Base-by-base conservation (phyloP, 2,329 filamentous ascomycete genomes). In the Leptographium lundbergii region DNA sequence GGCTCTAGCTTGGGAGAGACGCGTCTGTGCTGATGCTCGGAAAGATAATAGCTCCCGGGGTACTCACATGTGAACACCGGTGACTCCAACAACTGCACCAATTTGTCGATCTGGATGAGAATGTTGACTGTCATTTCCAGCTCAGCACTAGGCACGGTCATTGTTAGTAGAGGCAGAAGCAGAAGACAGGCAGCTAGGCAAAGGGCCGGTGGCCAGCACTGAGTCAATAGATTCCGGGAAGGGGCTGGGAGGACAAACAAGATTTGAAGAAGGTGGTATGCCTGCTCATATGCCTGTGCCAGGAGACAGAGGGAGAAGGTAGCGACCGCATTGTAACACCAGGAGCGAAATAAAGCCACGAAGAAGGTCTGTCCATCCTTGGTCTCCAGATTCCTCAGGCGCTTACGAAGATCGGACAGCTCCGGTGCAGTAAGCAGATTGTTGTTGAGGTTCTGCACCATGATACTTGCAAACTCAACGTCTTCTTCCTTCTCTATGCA, bases 361-460 rank as follows among this genome's bases (percentile, higher is more conserved):
- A 99, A 99, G 69, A 99, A 91, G 3, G 87, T 88, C 75, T 99
- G 94, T 0, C 92, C 94, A 64, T 99, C 95, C 74, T 85, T 91
- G 11, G 87, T 90, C 70, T 99, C 94, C 1, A 96, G 77, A 66
- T 96, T 99, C 39, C 94, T 81, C 56, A 99, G 75, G 51, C 94
- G 80, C 71, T 96, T 96, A 53, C 94, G 84, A 63, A 99, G 78
- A 66, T 97, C 95, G 1, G 89, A 85, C 34, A 99, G 77, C 71
- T 99, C 91, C 0, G 95, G 94, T 0, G 95, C 94, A 1, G 95
- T 99, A 64, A 99, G 96, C 58, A 99, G 84, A 67, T 99, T 99
- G 72, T 99, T 99, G 75, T 99, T 99, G 57, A 99, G 79, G 67
- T 97, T 97, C 71, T 99, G 94, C 34, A 99, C 91, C 94, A 99